phyloP scores from a whole-genome alignment of 768 basidiomycete species.

The Mycena pura region DNA sequence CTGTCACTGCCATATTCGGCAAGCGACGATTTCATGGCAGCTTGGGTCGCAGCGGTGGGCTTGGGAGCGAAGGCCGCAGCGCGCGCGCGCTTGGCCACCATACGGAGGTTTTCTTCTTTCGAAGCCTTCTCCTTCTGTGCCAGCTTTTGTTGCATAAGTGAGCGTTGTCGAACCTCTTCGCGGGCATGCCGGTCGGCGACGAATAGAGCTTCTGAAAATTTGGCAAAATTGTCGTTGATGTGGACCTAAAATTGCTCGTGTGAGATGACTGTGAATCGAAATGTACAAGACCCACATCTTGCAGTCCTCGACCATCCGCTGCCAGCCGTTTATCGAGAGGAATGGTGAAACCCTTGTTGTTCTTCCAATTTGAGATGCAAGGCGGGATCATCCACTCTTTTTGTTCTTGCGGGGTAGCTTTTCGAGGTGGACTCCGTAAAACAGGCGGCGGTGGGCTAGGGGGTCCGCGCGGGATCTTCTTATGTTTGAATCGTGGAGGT shows the following conservation, averaged over 20 bases:
- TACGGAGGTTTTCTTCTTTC: constrained; percentile 94
- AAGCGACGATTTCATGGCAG: constrained; percentile 76
- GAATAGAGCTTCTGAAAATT: constrained; percentile 95
- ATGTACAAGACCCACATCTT: constrained; percentile 75
- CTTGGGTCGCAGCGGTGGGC: constrained; percentile 69
- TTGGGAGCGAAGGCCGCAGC: constrained; percentile 80
- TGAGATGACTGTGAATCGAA: background rate
- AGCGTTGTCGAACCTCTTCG: constrained; percentile 95
- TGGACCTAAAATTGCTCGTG: constrained; percentile 68
- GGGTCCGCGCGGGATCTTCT: constrained; percentile 97
- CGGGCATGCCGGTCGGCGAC: constrained; percentile 97
- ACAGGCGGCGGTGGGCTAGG: constrained; percentile 97
- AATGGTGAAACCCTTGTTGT: constrained; percentile 99
- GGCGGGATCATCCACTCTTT: constrained; percentile 99
- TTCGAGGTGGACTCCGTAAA: constrained; percentile 91
- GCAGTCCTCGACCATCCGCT: constrained; percentile 96
- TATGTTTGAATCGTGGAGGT: constrained; percentile 97
- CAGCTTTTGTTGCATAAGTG: constrained; percentile 98
- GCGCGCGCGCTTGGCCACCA: constrained; percentile 93
- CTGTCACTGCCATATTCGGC: constrained; percentile 90
- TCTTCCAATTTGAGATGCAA: constrained; percentile 99
- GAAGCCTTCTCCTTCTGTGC: constrained; percentile 97
- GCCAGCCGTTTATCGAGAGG: constrained; percentile 97
- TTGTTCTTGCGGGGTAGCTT: constrained; percentile 95
- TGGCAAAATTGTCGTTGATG: constrained; percentile 99